These are phyloP conservation scores for Paulownia fortunei DNA, from an alignment of 257 asterid genomes.

Conservation along the genomic window DNA sequence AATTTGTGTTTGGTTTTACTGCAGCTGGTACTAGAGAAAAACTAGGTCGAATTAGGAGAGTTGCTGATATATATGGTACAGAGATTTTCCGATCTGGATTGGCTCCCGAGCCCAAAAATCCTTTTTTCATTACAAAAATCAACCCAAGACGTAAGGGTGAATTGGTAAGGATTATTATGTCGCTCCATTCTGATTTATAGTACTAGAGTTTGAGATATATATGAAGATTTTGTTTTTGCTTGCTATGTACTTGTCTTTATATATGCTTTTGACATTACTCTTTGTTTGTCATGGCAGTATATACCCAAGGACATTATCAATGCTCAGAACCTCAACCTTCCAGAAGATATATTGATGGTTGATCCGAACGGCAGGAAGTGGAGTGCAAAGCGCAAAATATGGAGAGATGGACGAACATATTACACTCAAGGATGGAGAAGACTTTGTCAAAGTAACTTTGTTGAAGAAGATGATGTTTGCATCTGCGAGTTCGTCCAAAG, in stretches of 20 bases:
- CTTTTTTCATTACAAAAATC: background rate
- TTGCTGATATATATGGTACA: background rate
- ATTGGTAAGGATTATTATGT: background rate
- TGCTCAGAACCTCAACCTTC: background rate
- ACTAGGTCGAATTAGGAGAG: background rate
- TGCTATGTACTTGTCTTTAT: too few species aligned
- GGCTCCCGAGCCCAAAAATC: background rate
- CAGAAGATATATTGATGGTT: background rate
- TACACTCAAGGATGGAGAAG: constrained; percentile 9
- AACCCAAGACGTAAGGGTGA: background rate
- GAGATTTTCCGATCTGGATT: background rate
- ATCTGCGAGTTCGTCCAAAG: background rate
- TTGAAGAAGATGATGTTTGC: background rate
- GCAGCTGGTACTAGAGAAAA: background rate
- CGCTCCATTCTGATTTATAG: too few species aligned
- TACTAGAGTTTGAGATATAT: too few species aligned
- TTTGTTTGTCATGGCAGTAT: background rate
- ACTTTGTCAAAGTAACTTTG: background rate
- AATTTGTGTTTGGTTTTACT: too few species aligned
- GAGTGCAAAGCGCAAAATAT: background rate
- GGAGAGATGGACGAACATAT: background rate
- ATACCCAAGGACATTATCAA: background rate
- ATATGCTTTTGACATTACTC: background rate
- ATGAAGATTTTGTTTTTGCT: too few species aligned
- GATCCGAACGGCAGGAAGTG: background rate